Base-by-base conservation (phyloP, 2,329 filamentous ascomycete species). In the Fusarium liriodendri region DNA sequence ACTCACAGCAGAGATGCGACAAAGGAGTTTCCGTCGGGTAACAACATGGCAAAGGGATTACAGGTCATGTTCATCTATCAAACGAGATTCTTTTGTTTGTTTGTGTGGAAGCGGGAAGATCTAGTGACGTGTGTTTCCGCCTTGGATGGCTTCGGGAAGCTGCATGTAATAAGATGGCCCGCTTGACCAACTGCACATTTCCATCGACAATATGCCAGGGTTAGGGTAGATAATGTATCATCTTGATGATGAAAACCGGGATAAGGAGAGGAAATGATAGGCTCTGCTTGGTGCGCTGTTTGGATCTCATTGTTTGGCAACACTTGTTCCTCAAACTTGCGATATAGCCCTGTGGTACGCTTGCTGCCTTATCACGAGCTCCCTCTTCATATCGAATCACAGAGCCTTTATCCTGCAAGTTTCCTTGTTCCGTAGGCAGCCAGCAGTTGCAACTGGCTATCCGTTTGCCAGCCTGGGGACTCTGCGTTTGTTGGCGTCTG, bases 291-390 rank as follows among this genome's bases (percentile, higher is more conserved):
- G 16, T 29, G 25, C 18, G 16, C 14, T 13, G 6, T n/a, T 5
- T 29, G 16, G 45, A 25, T 18, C 45, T 27, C 11, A 18, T 7
- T 16, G 42, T 16, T n/a, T n/a, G 10, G 45, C 25, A 29, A 29
- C 3, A 29, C 3, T 52, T 52, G 47, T 8, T 29, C 1, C 47
- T 29, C 47, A 29, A 29, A 18, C 25, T 52, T 16, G 11, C 47
- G 25, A n/a, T n/a, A 7, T 8, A 29, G 2, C 27, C 16, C 10
- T 7, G 5, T 29, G 18, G 20, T 20, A 14, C 6, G 4, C 18
- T 32, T 32, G 6, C 25, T 29, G 9, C 25, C n/a, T 13, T 3
- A 13, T 13, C 9, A 2, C 16, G 9, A 0, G 0, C 16, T 52
- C 18, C 2, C 3, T 29, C 9, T 7, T 29, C 5, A n/a, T 9